phyloP scores from a whole-genome alignment of 192 early-diverging fungal genomes.

The Coemansia sp. region DNA sequence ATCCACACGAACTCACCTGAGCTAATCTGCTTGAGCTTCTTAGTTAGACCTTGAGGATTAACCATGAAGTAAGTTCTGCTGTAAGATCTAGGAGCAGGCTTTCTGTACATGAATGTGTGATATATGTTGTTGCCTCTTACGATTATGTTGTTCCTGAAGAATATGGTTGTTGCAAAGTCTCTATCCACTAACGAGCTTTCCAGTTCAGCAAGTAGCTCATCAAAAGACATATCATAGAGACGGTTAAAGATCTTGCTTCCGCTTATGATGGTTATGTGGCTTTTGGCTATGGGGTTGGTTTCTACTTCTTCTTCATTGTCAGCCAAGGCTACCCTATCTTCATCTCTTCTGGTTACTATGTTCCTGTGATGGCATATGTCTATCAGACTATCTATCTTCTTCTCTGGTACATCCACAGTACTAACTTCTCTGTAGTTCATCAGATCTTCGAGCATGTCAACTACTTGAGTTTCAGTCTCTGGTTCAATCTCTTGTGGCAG shows the following conservation, averaged over 20 bases:
- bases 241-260: neutral
- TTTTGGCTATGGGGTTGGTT: neutral
- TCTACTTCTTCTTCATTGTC: neutral
- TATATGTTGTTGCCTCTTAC: neutral
- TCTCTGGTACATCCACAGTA: neutral
- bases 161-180: neutral
- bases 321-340: neutral
- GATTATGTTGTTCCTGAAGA: neutral
- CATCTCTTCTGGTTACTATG: neutral
- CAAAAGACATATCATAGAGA: neutral
- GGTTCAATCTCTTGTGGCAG: neutral
- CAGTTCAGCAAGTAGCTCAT: neutral
- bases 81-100: conserved; percentile 7
- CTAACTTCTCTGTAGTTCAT: neutral
- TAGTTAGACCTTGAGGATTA: neutral
- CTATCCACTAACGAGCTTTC: neutral
- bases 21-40: conserved; percentile 8
- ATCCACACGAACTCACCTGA: conserved; percentile 10
- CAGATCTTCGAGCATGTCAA: neutral
- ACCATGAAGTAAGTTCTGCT: conserved; percentile 9
- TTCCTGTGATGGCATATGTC: neutral
- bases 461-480: neutral
- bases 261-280: no score
- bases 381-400: neutral
- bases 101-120: conserved; percentile 13